A percentile compares a stretch with the other conserved stretches of the same genome.
phyloP scores from a whole-genome alignment of 2,329 filamentous ascomycete species.

The Alternaria consortialis region DNA sequence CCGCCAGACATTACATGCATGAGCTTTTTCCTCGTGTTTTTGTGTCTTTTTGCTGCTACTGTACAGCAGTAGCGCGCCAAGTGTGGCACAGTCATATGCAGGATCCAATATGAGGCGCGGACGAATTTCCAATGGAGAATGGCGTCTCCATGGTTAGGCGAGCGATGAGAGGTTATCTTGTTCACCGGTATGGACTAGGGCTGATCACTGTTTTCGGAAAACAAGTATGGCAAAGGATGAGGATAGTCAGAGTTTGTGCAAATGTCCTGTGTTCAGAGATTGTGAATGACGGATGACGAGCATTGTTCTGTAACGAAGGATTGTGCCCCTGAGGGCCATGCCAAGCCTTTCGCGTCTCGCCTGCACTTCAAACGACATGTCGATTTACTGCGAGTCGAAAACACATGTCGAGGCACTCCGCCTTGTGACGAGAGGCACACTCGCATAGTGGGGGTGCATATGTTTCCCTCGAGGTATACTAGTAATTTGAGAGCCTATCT shows the following conservation, averaged over 20 bases:
- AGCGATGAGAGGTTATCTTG: background rate
- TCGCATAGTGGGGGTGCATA: background rate
- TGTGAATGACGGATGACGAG: background rate
- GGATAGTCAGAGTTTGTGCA: background rate
- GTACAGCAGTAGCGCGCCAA: slow-evolving; percentile 4
- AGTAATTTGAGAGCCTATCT: background rate
- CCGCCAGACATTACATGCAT: background rate
- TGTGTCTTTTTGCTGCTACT: slow-evolving; percentile 2
- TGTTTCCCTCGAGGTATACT: background rate
- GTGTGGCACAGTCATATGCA: slow-evolving; percentile 4
- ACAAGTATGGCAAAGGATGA: background rate
- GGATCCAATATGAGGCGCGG: slow-evolving; percentile 3
- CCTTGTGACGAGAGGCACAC: background rate
- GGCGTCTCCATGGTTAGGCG: slow-evolving; percentile 4
- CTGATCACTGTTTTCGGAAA: background rate
- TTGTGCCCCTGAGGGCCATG: background rate
- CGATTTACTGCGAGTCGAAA: background rate
- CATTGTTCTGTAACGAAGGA: background rate
- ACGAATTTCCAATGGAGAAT: slow-evolving; percentile 1
- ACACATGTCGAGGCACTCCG: background rate
- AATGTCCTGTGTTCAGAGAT: background rate
- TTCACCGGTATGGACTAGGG: slow-evolving; percentile 2
- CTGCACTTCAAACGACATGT: background rate
- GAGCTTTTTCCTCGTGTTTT: background rate
- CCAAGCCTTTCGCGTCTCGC: background rate